These are phyloP conservation scores for Corrigiola litoralis DNA, from an alignment of 179 eudicot genomes.

Conservation along the genomic window DNA sequence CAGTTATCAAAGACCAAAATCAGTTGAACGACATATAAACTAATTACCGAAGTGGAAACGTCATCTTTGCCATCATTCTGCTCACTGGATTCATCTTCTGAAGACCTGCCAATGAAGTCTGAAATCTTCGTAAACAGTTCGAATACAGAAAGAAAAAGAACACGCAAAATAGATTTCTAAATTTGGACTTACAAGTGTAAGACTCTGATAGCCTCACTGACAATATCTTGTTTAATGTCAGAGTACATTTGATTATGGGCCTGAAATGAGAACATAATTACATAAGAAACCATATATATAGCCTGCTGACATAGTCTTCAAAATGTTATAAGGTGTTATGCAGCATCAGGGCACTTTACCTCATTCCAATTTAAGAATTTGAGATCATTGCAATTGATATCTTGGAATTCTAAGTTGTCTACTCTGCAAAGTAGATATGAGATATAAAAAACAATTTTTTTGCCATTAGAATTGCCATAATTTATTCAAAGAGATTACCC, in stretches of 20 bases:
- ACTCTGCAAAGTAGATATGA: slow-evolving; percentile 4
- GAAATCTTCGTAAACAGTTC: not conserved
- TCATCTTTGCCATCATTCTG: not conserved
- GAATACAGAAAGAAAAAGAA: not conserved
- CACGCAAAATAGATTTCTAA: not conserved
- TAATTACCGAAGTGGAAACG: slow-evolving; percentile 4
- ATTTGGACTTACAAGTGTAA: not conserved
- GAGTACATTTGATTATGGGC: not conserved
- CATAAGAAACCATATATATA: not conserved
- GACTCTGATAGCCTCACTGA: slow-evolving; percentile 4
- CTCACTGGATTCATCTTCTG: slow-evolving; percentile 1
- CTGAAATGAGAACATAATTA: not conserved
- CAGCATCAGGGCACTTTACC: not conserved
- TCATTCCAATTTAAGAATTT: slow-evolving; percentile 10
- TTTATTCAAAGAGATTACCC: slow-evolving; percentile 5
- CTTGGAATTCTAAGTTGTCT: slow-evolving; percentile 12
- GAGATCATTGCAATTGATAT: not conserved
- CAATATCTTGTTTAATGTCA: slow-evolving; percentile 10
- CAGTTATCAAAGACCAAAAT: not conserved
- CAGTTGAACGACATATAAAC: not conserved
- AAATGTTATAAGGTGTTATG: not conserved
- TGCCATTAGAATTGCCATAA: not conserved
- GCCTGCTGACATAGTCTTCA: not conserved
- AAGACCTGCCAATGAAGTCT: not conserved
- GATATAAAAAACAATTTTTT: not conserved